Base-by-base conservation (phyloP, 2,329 filamentous ascomycete genomes). In the Fusarium oxysporum region DNA sequence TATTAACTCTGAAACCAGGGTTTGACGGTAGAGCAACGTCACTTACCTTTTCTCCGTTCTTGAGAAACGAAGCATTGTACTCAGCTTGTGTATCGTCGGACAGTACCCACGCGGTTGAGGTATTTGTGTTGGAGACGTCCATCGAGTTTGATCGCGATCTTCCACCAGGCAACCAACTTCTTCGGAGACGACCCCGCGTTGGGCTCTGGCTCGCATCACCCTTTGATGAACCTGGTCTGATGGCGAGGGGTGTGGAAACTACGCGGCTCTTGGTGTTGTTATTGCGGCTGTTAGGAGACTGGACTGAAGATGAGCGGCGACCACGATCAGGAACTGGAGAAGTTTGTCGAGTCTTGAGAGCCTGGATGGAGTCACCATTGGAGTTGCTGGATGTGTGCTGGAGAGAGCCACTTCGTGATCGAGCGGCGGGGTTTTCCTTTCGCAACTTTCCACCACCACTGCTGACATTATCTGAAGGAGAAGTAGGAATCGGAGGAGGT, bases 41-140 rank as follows among this genome's bases (percentile, higher is more conserved):
- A 68, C 76, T 72, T 77, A 89, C 88, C 82, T 87, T 90, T 73
- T 91, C 88, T 25, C 85, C 87, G 47, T 86, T 86, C 28, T 83
- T 78, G 59, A 92, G 80, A 37, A 85, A 84, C 11, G 82, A 78
- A 0, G 86, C 82, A 76, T 88, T 90, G 77, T 92, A 92, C 58
- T 91, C 89, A 17, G 84, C 83, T 25, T 83, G 83, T 47, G 81
- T 82, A 56, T 86, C 86, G 12, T 87, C 85, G 5, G 85, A 82
- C 71, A 91, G 81, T 43, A 91, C 83, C 90, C 90, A 92, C 6
- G 89, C 86, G 17, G 81, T 80, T 32, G 75, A 69, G 17, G 68
- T 76, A 62, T 57, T 70, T 25, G 56, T 19, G 16, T 50, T 67
- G 38, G 62, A 76, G 28, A 79, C 76, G 16, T 83, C 81, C 14